Percentiles rank a stretch among this genome's conserved stretches.
Evolutionary conservation across 768 basidiomycete species (phyloP).

Genomic region (Collybiopsis confluens): DNA sequence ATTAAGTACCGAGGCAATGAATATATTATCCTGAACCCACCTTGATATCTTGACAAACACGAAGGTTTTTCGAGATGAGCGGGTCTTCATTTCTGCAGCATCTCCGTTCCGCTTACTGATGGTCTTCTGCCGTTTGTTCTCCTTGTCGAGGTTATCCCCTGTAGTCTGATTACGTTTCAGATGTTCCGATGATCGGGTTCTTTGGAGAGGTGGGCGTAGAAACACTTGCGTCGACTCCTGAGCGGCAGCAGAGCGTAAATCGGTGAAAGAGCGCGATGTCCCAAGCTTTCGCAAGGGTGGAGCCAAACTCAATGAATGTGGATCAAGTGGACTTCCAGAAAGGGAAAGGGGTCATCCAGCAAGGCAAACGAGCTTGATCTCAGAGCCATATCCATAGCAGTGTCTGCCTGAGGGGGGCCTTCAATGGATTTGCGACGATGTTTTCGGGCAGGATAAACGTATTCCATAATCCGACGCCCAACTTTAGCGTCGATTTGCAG

Average conservation of each 20-base stretch:
- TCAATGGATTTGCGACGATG: slow-evolving; percentile 27
- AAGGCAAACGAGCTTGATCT: not conserved
- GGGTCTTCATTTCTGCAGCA: slow-evolving; percentile 76
- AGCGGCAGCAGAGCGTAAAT: slow-evolving; percentile 47
- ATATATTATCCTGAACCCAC: slow-evolving; percentile 28
- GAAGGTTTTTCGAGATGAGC: slow-evolving; percentile 82
- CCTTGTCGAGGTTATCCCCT: slow-evolving; percentile 8
- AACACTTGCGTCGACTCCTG: slow-evolving; percentile 24
- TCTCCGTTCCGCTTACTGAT: slow-evolving; percentile 38
- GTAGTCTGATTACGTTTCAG: slow-evolving; percentile 17
- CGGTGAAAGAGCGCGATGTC: slow-evolving; percentile 67
- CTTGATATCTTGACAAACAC: slow-evolving; percentile 73
- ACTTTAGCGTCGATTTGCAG: slow-evolving; percentile 83
- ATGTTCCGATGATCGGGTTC: slow-evolving; percentile 38
- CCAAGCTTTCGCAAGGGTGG: slow-evolving; percentile 48
- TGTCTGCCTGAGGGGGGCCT: slow-evolving; percentile 5
- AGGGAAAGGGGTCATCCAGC: not conserved
- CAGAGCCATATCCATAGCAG: slow-evolving; percentile 14
- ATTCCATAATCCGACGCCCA: slow-evolving; percentile 80
- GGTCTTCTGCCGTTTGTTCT: slow-evolving; percentile 14
- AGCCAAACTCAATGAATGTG: slow-evolving; percentile 23
- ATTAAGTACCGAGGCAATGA: slow-evolving; percentile 13
- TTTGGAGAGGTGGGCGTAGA: slow-evolving; percentile 25
- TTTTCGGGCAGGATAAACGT: slow-evolving; percentile 74
- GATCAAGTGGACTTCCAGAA: not conserved